Evolutionary conservation across 306 rosid species (phyloP), one percentile per base, ranked within the genome.

Genomic region (Citrullus colocynthis): DNA sequence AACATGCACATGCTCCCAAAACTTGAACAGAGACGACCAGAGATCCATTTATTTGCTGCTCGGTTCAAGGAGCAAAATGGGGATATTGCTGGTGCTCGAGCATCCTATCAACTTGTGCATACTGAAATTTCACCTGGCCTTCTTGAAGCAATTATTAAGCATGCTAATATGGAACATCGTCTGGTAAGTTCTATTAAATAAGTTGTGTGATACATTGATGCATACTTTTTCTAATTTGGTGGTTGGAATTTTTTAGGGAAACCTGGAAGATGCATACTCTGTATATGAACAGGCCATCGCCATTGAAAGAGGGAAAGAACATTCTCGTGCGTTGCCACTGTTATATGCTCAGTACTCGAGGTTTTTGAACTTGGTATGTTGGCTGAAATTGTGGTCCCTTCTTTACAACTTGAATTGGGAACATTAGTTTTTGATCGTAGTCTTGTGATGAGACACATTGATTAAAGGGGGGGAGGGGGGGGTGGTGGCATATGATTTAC

Each of bases 51-150:
- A 57, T 96, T 96, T 79, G 85, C 94, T 82, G 96, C 97, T 59
- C 93, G 96, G 84, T 88, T 91, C 85, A 96, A 88, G 89, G 99
- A 96, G 86, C 94, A 96, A 82, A 86, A 82, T 59, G 97, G 83
- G 80, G 98, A 96, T 86, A 84, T 89, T 81, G 83, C 80, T 72
- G 97, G 97, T 84, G 96, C 99, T 76, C 92, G 91, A 78, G 97
- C 90, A 51, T 92, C 98, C 4, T 96, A 96, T 88, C 93, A 96
- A 80, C 96, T 92, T 78, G 96, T 96, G 76, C 92, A 96, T 76
- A 76, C 90, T 77, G 99, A 96, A 90, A 93, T 87, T 76, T 87
- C 99, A 72, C 98, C 99, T 42, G 99, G 98, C 63, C 98, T 96
- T 78, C 92, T 96, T 61, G 99, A 96, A 90, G 99, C 99, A 62